These are phyloP conservation scores for Barnettozyma populi DNA, from an alignment of 805 yeast species.

Conservation along the genomic window DNA sequence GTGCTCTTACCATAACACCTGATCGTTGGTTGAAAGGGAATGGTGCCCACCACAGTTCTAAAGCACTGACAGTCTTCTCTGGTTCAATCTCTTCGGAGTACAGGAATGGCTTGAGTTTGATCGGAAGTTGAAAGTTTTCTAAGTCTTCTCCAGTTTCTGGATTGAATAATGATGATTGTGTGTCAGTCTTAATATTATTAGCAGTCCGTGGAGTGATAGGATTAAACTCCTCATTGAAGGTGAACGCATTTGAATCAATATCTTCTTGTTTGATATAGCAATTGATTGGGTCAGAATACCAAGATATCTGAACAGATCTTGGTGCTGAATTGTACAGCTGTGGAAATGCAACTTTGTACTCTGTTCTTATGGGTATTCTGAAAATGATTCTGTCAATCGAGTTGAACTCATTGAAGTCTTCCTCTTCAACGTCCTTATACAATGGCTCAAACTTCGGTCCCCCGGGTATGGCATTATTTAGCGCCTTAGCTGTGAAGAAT, in stretches of 20 bases:
- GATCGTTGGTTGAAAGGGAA: conserved; percentile 76
- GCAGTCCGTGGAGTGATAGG: conserved; percentile 42
- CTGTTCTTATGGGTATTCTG: conserved; percentile 71
- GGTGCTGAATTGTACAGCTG: conserved; percentile 76
- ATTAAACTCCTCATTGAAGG: conserved; percentile 47
- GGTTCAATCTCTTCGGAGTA: conserved; percentile 38
- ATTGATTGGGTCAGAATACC: conserved; percentile 62
- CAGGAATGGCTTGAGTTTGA: conserved; percentile 47
- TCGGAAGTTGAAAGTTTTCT: conserved; percentile 38
- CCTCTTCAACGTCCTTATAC: conserved; percentile 57
- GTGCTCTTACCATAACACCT: conserved; percentile 73
- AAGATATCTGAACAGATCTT: conserved; percentile 51
- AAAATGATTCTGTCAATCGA: conserved; percentile 82
- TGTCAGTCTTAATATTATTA: conserved; percentile 20
- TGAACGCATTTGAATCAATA: conserved; percentile 49
- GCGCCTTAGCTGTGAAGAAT: conserved; percentile 85
- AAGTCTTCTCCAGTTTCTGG: conserved; percentile 30
- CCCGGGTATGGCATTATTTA: conserved; percentile 84
- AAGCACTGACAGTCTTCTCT: conserved; percentile 47
- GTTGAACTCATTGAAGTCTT: conserved; percentile 86
- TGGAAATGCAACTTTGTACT: conserved; percentile 83
- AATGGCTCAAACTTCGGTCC: conserved; percentile 96
- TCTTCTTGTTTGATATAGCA: conserved; percentile 40
- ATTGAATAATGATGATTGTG: conserved; percentile 19
- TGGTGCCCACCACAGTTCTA: conserved; percentile 75